A percentile compares a stretch with the other conserved stretches of the same genome.
Evolutionary conservation across 345 rosid species (phyloP).

Genomic region (Brassica carinata): DNA sequence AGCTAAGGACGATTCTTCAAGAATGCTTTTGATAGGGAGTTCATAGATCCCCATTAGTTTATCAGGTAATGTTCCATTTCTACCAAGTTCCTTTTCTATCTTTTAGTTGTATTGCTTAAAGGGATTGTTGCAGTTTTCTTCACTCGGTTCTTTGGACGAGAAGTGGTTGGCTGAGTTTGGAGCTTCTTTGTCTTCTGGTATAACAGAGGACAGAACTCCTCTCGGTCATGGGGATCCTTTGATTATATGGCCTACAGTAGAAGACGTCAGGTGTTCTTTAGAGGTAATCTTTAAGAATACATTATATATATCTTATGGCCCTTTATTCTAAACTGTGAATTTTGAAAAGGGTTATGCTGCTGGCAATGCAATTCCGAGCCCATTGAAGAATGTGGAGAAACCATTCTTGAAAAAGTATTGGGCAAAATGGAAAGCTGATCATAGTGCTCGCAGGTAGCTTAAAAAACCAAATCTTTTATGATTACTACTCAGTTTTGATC

Average conservation of each 20-base stretch:
- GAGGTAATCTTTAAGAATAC: conserved; percentile 57
- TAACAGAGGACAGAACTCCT: conserved; percentile 67
- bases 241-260: conserved; percentile 94
- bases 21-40: conserved; percentile 77
- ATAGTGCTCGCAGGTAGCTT: conserved; percentile 72
- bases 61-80: conserved; percentile 62
- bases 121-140: conserved; percentile 69
- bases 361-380: conserved; percentile 89
- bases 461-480: not conserved
- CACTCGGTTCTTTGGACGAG: conserved; percentile 91
- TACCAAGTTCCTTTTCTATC: not conserved
- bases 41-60: conserved; percentile 78
- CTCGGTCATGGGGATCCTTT: conserved; percentile 78
- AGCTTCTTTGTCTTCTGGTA: conserved; percentile 81
- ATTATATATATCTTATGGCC: conserved; percentile 4
- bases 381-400: conserved; percentile 85
- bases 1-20: conserved; percentile 67
- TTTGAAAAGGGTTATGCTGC: conserved; percentile 83
- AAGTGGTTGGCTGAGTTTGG: conserved; percentile 92
- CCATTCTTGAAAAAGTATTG: conserved; percentile 78
- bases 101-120: not conserved
- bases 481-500: conserved; percentile 15
- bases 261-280: conserved; percentile 87
- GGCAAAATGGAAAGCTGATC: conserved; percentile 91
- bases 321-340: conserved; percentile 31